A percentile compares a stretch with the other conserved stretches of the same genome.
phyloP scores from a whole-genome alignment of 192 early-diverging fungal genomes.

The Allomyces arbusculus region DNA sequence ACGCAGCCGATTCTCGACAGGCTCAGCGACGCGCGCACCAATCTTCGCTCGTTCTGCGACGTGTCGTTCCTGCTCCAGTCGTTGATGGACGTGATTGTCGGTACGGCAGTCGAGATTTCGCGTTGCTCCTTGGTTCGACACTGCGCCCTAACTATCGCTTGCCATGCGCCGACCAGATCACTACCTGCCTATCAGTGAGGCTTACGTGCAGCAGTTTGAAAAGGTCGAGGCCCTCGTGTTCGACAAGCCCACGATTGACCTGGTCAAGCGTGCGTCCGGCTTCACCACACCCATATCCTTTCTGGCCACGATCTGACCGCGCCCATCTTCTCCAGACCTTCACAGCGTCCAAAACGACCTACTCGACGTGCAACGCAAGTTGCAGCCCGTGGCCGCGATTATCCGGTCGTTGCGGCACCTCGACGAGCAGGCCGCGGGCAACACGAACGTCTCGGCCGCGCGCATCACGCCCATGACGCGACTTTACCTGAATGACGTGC shows the following conservation, averaged over 20 bases:
- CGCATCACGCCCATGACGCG: not conserved
- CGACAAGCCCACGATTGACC: not conserved
- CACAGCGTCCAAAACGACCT: not conserved
- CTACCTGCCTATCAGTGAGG: not conserved
- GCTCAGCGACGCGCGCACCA: slow-evolving; percentile 8
- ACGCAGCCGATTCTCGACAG: slow-evolving; percentile 14
- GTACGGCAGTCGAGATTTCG: slow-evolving; percentile 4
- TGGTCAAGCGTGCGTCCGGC: not conserved
- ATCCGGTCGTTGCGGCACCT: not conserved
- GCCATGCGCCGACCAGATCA: not conserved
- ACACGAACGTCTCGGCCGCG: not conserved
- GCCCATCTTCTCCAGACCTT: not conserved
- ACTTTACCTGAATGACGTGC: not conserved
- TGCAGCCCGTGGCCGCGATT: not conserved
- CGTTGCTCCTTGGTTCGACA: not conserved
- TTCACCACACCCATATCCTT: not conserved
- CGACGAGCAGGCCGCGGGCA: not conserved
- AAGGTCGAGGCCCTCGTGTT: not conserved
- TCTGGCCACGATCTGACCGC: not conserved
- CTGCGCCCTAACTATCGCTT: too few relatives aligned
- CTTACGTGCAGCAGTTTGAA: not conserved
- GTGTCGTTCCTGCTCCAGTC: slow-evolving; percentile 19
- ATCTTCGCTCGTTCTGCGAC: slow-evolving; percentile 13
- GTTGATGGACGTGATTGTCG: slow-evolving; percentile 24
- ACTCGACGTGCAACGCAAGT: not conserved